phyloP scores from a whole-genome alignment of 1,139 yeast genomes.

The Kazachstania sp. region DNA sequence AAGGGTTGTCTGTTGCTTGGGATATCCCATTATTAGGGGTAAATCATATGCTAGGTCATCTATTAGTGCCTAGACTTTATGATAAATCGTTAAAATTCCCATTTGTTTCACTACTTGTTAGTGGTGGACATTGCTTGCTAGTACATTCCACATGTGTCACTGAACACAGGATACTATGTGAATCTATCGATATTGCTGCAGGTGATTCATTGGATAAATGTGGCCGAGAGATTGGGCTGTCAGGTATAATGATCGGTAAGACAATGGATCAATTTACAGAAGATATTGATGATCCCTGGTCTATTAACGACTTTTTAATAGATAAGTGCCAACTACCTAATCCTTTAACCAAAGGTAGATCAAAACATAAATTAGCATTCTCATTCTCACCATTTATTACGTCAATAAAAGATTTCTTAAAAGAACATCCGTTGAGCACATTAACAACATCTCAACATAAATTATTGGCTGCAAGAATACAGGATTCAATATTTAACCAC shows the following conservation, averaged over 20 bases:
- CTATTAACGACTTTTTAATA: slow-evolving; percentile 16
- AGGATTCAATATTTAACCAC: slow-evolving; percentile 63
- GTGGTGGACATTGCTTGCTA: slow-evolving; percentile 94
- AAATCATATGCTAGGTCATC: slow-evolving; percentile 93
- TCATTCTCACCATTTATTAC: slow-evolving; percentile 77
- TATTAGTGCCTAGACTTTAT: slow-evolving; percentile 55
- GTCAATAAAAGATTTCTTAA: slow-evolving; percentile 36
- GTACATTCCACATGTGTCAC: slow-evolving; percentile 54
- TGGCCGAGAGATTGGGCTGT: slow-evolving; percentile 72
- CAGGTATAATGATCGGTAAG: slow-evolving; percentile 78
- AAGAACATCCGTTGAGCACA: slow-evolving; percentile 6
- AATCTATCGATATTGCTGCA: slow-evolving; percentile 80
- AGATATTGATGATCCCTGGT: slow-evolving; percentile 33
- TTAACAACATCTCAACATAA: slow-evolving; percentile 16
- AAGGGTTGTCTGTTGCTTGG: slow-evolving; percentile 78
- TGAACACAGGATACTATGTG: slow-evolving; percentile 63
- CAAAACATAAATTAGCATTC: slow-evolving; percentile 41
- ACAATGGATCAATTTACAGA: slow-evolving; percentile 54
- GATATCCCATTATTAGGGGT: slow-evolving; percentile 75
- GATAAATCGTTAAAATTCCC: slow-evolving; percentile 47
- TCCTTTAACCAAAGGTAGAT: slow-evolving; percentile 45
- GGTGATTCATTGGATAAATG: slow-evolving; percentile 94
- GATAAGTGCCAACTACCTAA: slow-evolving; percentile 35
- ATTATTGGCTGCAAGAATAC: slow-evolving; percentile 55
- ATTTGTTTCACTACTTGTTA: slow-evolving; percentile 66